Conservation (phyloP, 805 yeast species). For the Sungouiozyma intestinalis region DNA sequence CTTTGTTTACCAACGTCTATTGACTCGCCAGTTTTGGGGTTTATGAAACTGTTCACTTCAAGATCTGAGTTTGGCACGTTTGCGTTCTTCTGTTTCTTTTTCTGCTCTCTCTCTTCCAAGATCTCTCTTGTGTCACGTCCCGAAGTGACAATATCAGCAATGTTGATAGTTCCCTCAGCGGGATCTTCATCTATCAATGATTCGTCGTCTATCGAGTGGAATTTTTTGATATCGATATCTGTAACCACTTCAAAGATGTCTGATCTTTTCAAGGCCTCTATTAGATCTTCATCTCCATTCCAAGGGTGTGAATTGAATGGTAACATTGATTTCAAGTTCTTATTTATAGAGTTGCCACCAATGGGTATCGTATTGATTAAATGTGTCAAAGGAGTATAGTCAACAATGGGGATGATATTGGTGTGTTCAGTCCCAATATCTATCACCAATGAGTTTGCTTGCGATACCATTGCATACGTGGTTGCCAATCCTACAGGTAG, state of each 20-base stretch:
- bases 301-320: conserved; percentile 29
- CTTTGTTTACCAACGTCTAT: conserved; percentile 81
- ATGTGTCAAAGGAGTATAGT: conserved; percentile 50
- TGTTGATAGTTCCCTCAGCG: conserved; percentile 73
- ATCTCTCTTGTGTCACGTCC: conserved; percentile 59
- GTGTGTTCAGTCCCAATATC: conserved; percentile 72
- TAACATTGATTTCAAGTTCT: conserved; percentile 38
- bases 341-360: conserved; percentile 64
- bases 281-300: conserved; percentile 41
- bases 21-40: conserved; percentile 38
- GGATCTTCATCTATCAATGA: conserved; percentile 22
- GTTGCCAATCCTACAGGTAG: conserved; percentile 60
- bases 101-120: conserved; percentile 51
- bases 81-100: conserved; percentile 27
- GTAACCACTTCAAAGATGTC: conserved; percentile 69
- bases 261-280: conserved; percentile 67
- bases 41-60: conserved; percentile 63
- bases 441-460: conserved; percentile 59
- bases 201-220: conserved; percentile 46
- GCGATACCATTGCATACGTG: conserved; percentile 60
- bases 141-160: conserved; percentile 79
- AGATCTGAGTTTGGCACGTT: conserved; percentile 49
- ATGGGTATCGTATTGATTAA: conserved; percentile 38
- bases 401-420: conserved; percentile 72
- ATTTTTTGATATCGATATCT: conserved; percentile 51